Conservation (phyloP, 495 filamentous ascomycete species). For the Darksidea phi region DNA sequence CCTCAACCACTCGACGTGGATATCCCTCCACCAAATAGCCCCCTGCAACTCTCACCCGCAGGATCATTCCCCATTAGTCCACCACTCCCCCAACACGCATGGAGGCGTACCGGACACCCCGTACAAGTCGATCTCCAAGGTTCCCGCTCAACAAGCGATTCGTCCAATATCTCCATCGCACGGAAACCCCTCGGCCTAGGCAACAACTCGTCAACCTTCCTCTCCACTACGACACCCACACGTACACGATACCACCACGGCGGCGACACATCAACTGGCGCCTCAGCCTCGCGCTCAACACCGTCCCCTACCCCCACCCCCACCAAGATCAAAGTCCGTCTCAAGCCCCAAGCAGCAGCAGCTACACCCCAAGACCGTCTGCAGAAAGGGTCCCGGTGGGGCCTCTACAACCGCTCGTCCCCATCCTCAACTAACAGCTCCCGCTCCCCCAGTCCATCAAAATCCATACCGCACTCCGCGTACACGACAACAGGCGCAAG, state of each 20-base stretch:
- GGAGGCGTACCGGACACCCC: not conserved
- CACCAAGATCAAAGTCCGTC: slow-evolving; percentile 11
- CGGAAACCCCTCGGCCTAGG: slow-evolving; percentile 15
- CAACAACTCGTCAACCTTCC: not conserved
- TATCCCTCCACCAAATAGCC: slow-evolving; percentile 14
- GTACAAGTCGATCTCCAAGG: not conserved
- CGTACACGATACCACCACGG: not conserved
- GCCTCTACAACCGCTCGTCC: slow-evolving; percentile 18
- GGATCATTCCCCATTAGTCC: slow-evolving; percentile 22
- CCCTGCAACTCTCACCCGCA: slow-evolving; percentile 2
- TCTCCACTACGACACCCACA: too few species aligned
- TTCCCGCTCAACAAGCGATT: slow-evolving; percentile 6
- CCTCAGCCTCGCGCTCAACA: slow-evolving; percentile 1
- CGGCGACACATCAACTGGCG: slow-evolving; percentile 4
- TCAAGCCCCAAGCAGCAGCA: slow-evolving; percentile 1
- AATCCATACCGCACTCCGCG: not conserved
- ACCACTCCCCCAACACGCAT: slow-evolving; percentile 7
- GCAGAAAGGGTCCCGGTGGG: slow-evolving; percentile 23
- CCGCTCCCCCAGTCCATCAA: slow-evolving; percentile 15
- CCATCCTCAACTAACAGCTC: slow-evolving; percentile 3
- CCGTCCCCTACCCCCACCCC: slow-evolving; percentile 1
- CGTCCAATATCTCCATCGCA: slow-evolving; percentile 4
- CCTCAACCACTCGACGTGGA: slow-evolving; percentile 1
- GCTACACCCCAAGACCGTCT: not conserved
- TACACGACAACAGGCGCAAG: not conserved